Percentiles rank a stretch among this genome's conserved stretches.
These are phyloP conservation scores for Lentinula lateritia DNA, from an alignment of 768 basidiomycete genomes.

Conservation along the genomic window DNA sequence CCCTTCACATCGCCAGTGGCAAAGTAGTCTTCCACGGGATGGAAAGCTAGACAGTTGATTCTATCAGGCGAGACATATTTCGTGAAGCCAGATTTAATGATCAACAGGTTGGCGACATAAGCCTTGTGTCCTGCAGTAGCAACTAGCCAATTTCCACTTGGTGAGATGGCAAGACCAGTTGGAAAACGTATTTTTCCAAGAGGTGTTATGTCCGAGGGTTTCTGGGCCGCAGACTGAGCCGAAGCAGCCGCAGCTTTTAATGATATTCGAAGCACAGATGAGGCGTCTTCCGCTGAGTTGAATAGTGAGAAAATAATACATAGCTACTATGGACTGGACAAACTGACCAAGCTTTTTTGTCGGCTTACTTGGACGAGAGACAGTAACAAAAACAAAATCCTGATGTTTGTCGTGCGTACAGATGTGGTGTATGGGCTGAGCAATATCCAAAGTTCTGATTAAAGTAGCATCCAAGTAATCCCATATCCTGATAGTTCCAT, in stretches of 20 bases:
- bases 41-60: slow-evolving; percentile 81
- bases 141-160: slow-evolving; percentile 74
- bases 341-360: slow-evolving; percentile 25
- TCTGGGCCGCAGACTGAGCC: slow-evolving; percentile 31
- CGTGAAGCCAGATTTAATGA: slow-evolving; percentile 61
- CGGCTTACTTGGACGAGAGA: slow-evolving; percentile 45
- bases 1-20: slow-evolving; percentile 91
- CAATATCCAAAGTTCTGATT: slow-evolving; percentile 67
- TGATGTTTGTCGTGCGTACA: slow-evolving; percentile 67
- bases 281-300: slow-evolving; percentile 41
- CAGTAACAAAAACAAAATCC: slow-evolving; percentile 67
- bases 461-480: slow-evolving; percentile 85
- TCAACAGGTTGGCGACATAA: slow-evolving; percentile 61
- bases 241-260: slow-evolving; percentile 42
- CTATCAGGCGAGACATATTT: slow-evolving; percentile 79
- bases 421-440: slow-evolving; percentile 64
- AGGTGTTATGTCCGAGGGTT: slow-evolving; percentile 43
- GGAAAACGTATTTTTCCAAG: slow-evolving; percentile 67
- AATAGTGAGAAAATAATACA: slow-evolving; percentile 6
- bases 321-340: neutral
- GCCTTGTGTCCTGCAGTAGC: slow-evolving; percentile 70
- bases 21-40: slow-evolving; percentile 89
- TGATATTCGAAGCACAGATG: slow-evolving; percentile 58
- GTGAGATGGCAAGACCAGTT: slow-evolving; percentile 64
- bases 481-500: slow-evolving; percentile 88